These are phyloP conservation scores for Pseudopyrenochaeta lycopersici DNA, from an alignment of 2,329 filamentous ascomycete genomes.

Conservation along the genomic window DNA sequence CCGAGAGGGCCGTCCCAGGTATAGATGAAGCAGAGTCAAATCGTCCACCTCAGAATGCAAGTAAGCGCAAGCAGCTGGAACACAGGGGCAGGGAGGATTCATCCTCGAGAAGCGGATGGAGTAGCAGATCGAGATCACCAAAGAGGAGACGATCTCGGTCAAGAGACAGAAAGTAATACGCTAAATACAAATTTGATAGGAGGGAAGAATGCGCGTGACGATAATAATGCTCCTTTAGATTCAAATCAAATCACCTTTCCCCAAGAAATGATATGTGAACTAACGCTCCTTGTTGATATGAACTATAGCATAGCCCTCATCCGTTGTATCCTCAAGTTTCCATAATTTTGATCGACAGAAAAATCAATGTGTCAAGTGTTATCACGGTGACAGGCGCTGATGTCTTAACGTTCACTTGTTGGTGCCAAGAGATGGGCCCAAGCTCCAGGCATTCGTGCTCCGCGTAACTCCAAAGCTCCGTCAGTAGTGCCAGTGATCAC, in stretches of 20 bases:
- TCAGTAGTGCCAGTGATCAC: slow-evolving; percentile 29
- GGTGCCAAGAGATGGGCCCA: slow-evolving; percentile 16
- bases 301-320: too few relatives aligned
- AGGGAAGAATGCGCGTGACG: not conserved
- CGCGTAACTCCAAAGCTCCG: slow-evolving; percentile 40
- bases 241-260: too few relatives aligned
- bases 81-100: slow-evolving; percentile 34
- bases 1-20: slow-evolving; percentile 29
- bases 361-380: too few relatives aligned
- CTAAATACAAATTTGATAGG: not conserved
- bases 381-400: too few relatives aligned
- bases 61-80: slow-evolving; percentile 44
- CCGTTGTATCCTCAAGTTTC: too few relatives aligned
- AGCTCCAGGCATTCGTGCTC: slow-evolving; percentile 28
- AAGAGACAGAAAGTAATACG: slow-evolving; percentile 18
- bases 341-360: too few relatives aligned
- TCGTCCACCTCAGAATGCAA: slow-evolving; percentile 18
- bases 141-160: slow-evolving; percentile 39
- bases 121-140: slow-evolving; percentile 40
- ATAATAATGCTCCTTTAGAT: too few relatives aligned
- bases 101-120: slow-evolving; percentile 23
- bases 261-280: too few relatives aligned
- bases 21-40: slow-evolving; percentile 18
- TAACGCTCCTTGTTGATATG: too few relatives aligned
- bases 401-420: not conserved